Evolutionary conservation across 2,329 filamentous ascomycete genomes (phyloP), one percentile per base, ranked within the genome.

Genomic region (Stachybotrys echinatus): DNA sequence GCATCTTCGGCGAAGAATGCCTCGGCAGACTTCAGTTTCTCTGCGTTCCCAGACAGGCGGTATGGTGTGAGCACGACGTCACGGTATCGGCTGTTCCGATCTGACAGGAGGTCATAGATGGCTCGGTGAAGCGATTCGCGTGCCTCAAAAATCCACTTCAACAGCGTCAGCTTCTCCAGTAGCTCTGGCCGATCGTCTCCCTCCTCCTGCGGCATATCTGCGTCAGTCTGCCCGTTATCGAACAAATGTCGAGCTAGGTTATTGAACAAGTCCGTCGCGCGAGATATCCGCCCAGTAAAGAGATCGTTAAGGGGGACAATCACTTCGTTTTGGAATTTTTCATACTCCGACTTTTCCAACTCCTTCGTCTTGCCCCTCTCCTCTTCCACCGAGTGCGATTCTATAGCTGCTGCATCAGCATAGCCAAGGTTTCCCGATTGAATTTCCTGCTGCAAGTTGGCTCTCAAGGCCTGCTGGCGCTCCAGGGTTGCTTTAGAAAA

Each of bases 61-160:
- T 96, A 96, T 0, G 92, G 92, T 5, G 85, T 81, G 7, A 95
- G 72, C 7, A 96, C 87, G 59, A 96, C 86, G 49, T 88, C 84
- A 56, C 88, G 85, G 67, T 96, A 97, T 31, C 89, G 85, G 51
- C 91, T 81, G 61, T 96, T 94, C 47, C 92, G 87, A 64, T 92
- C 89, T 19, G 84, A 85, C 31, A 96, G 80, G 12, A 97, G 73
- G 58, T 95, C 88, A 62, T 90, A 96, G 48, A 92, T 81, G 59
- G 90, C 88, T 42, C 89, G 85, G 70, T 97, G 87, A 8, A 97
- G 76, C 44, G 81, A 79, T 69, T 99, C 94, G n/a, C 92, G 85
- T 1, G 88, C 87, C 65, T 99, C 94, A 59, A 96, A 97, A 8
- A 97, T 84, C 92, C 94, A 97, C 63, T 97, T 99, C 14, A 97